A percentile compares a stretch with the other conserved stretches of the same genome.
phyloP scores from a whole-genome alignment of 108 stramenopile genomes.

The Skeletonema grethae region DNA sequence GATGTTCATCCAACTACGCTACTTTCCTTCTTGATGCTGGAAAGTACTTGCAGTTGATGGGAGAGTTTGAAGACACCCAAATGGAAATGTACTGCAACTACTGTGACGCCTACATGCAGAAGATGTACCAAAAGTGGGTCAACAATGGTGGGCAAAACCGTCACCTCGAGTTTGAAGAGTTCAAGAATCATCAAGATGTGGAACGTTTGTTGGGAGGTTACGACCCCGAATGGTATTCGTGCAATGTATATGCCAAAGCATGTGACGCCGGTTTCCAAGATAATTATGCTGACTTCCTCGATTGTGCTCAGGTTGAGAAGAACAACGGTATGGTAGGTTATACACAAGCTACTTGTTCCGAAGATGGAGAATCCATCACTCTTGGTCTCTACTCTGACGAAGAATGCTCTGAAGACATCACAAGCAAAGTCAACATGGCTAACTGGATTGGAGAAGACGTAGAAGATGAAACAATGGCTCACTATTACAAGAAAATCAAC shows the following conservation, averaged over 20 bases:
- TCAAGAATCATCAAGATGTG: slow-evolving; percentile 46
- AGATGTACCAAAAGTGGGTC: slow-evolving; percentile 22
- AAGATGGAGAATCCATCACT: slow-evolving; percentile 65
- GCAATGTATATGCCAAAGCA: slow-evolving; percentile 30
- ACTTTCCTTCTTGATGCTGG: slow-evolving; percentile 77
- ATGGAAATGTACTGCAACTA: slow-evolving; percentile 68
- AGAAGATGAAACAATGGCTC: slow-evolving; percentile 23
- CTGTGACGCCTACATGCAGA: slow-evolving; percentile 28
- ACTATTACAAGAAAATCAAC: slow-evolving; percentile 5
- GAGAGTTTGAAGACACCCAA: slow-evolving; percentile 54
- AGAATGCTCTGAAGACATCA: slow-evolving; percentile 70
- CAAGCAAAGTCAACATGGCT: slow-evolving; percentile 27
- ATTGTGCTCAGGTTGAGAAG: slow-evolving; percentile 43
- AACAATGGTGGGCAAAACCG: slow-evolving; percentile 14
- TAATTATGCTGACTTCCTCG: slow-evolving; percentile 28
- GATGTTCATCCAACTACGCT: slow-evolving; percentile 70
- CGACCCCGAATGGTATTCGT: slow-evolving; percentile 37
- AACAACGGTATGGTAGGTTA: slow-evolving; percentile 38
- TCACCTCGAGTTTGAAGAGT: slow-evolving; percentile 36
- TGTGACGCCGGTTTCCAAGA: slow-evolving; percentile 17
- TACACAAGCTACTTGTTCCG: slow-evolving; percentile 67
- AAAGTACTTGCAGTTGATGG: slow-evolving; percentile 74
- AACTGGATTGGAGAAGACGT: slow-evolving; percentile 30
- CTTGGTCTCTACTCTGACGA: slow-evolving; percentile 80
- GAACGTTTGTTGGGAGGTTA: slow-evolving; percentile 23